Percentiles rank a stretch among this genome's conserved stretches.
Conservation (phyloP, 495 filamentous ascomycete genomes). For the Talaromyces nanjingensis region DNA sequence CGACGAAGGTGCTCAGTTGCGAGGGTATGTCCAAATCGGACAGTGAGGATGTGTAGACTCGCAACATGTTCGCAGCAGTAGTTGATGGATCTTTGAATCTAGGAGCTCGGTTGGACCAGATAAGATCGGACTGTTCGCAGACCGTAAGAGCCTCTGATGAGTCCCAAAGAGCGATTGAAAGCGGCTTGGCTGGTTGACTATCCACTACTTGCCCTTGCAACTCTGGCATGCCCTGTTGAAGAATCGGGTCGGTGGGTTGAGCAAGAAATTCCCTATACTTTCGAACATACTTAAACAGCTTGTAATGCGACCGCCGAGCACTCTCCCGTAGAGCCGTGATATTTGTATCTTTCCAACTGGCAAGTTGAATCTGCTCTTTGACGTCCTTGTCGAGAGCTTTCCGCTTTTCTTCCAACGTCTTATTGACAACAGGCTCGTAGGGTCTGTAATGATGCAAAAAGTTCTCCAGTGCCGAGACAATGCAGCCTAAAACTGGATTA, state of each 20-base stretch:
- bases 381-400: constrained; percentile 72
- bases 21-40: constrained; percentile 47
- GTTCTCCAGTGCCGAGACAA: constrained; percentile 59
- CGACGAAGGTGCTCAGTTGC: constrained; percentile 59
- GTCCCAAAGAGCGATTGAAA: neutral
- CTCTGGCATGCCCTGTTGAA: constrained; percentile 62
- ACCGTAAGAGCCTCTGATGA: constrained; percentile 39
- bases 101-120: constrained; percentile 56
- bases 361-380: constrained; percentile 77
- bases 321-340: constrained; percentile 82
- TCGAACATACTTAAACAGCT: constrained; percentile 81
- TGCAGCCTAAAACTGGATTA: constrained; percentile 42
- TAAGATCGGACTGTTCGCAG: constrained; percentile 43
- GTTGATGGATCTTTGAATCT: constrained; percentile 61
- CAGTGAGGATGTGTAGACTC: constrained; percentile 44
- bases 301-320: constrained; percentile 81
- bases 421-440: constrained; percentile 57
- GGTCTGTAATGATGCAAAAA: constrained; percentile 66
- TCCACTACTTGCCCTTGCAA: constrained; percentile 17
- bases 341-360: constrained; percentile 96
- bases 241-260: constrained; percentile 58
- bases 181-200: neutral
- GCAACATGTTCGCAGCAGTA: constrained; percentile 58
- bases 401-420: constrained; percentile 56
- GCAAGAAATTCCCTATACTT: constrained; percentile 74